phyloP scores from a whole-genome alignment of 345 rosid species.

The Acer yangbiense region DNA sequence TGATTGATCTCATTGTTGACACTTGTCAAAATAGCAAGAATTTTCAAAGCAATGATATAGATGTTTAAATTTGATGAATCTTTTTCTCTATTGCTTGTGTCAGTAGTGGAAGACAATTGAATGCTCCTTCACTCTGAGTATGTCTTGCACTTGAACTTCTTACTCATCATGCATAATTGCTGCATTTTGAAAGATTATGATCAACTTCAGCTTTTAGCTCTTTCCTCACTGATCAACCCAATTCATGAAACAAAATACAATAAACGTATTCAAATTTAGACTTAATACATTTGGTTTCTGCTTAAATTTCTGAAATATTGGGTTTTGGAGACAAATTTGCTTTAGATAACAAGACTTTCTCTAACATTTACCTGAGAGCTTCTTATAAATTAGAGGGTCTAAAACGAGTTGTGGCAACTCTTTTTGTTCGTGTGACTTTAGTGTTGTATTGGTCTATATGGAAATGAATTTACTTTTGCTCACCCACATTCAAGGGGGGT shows the following conservation, averaged over 20 bases:
- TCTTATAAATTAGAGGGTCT: neutral
- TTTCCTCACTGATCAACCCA: neutral
- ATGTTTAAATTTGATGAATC: neutral
- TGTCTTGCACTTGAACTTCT: neutral
- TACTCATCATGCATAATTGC: neutral
- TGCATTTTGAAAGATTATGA: slow-evolving; percentile 11
- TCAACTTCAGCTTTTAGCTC: neutral
- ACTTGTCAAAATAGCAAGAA: neutral
- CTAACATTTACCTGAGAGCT: neutral
- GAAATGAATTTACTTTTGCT: no score
- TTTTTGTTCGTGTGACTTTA: neutral
- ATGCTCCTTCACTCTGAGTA: slow-evolving; percentile 14
- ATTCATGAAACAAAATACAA: neutral
- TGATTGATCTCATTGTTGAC: slow-evolving; percentile 18
- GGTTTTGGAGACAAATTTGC: neutral
- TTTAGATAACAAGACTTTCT: neutral
- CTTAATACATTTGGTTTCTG: neutral
- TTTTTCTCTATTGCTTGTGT: neutral
- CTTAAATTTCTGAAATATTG: neutral
- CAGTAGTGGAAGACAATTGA: slow-evolving; percentile 17
- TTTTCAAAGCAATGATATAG: neutral
- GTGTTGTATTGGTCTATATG: neutral
- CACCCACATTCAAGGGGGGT: no score
- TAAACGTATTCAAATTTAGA: neutral
- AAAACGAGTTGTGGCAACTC: neutral